Percentiles rank a stretch among this genome's conserved stretches.
Conservation (phyloP, 2,329 filamentous ascomycete species). For the Xylariaceae sp. region DNA sequence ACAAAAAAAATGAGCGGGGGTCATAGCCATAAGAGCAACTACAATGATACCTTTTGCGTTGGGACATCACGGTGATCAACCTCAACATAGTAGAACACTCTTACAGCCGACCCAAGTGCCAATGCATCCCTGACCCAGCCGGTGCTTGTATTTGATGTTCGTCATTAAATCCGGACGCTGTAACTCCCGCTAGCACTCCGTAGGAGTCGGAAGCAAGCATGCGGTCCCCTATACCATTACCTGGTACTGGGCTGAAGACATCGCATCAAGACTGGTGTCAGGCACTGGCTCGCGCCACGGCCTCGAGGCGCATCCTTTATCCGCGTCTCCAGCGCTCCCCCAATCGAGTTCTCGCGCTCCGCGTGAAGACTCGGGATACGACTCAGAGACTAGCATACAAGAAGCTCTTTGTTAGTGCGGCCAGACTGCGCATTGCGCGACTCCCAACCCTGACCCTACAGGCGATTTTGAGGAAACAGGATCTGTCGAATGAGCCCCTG, state of each 20-base stretch:
- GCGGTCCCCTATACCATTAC: constrained; percentile 6
- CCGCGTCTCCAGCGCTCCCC: constrained; percentile 21
- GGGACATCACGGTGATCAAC: neutral
- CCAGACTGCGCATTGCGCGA: constrained; percentile 24
- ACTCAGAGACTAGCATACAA: constrained; percentile 19
- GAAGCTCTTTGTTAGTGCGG: constrained; percentile 11
- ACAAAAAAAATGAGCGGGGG: neutral
- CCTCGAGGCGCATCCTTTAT: constrained; percentile 17
- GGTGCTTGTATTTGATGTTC: neutral
- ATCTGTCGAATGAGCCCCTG: constrained; percentile 19
- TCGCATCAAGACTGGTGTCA: constrained; percentile 16
- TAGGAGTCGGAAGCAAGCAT: constrained; percentile 3
- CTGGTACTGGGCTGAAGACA: constrained; percentile 1
- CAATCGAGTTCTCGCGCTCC: constrained; percentile 25
- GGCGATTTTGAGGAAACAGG: constrained; percentile 23
- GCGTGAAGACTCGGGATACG: constrained; percentile 21
- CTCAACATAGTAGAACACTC: neutral
- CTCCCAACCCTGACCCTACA: constrained; percentile 30
- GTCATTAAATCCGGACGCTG: neutral
- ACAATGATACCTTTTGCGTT: neutral
- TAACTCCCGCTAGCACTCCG: neutral
- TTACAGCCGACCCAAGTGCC: neutral
- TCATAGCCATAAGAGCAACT: neutral
- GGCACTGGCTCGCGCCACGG: constrained; percentile 24
- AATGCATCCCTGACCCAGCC: neutral